phyloP scores from a whole-genome alignment of 148 eudicot genomes.

The Linanthus parryae region DNA sequence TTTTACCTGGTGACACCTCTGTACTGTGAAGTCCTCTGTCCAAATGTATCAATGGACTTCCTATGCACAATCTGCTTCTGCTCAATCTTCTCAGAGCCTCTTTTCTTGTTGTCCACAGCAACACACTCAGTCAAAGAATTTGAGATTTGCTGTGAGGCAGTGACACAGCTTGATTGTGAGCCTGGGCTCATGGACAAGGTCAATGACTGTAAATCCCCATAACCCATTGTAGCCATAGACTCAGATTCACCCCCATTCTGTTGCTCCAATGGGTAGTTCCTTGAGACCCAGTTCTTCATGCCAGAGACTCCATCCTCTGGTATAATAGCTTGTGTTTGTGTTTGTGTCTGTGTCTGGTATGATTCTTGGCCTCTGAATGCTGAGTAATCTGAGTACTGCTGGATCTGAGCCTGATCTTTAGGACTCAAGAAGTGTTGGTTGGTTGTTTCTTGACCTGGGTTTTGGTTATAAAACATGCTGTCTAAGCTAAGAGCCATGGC shows the following conservation, averaged over 20 bases:
- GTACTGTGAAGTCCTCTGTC: slow-evolving; percentile 94
- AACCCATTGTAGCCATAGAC: slow-evolving; percentile 29
- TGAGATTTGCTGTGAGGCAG: slow-evolving; percentile 59
- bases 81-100: slow-evolving; percentile 46
- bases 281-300: slow-evolving; percentile 50
- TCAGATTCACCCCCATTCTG: slow-evolving; percentile 23
- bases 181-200: slow-evolving; percentile 93
- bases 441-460: slow-evolving; percentile 13
- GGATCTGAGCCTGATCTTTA: slow-evolving; percentile 21
- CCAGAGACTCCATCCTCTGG: slow-evolving; percentile 32
- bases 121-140: slow-evolving; percentile 30
- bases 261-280: slow-evolving; percentile 22
- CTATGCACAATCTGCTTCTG: slow-evolving; percentile 82
- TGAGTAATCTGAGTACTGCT: slow-evolving; percentile 22
- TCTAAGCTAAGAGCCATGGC: slow-evolving; percentile 43
- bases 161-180: slow-evolving; percentile 82
- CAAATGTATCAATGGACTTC: slow-evolving; percentile 92
- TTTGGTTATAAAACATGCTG: slow-evolving; percentile 47
- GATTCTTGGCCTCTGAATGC: slow-evolving; percentile 22
- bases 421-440: slow-evolving; percentile 9
- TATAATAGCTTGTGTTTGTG: slow-evolving; percentile 12
- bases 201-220: slow-evolving; percentile 64
- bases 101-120: slow-evolving; percentile 53
- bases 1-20: slow-evolving; percentile 88
- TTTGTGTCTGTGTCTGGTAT: slow-evolving; percentile 18